These are phyloP conservation scores for Trichoderma sp. DNA, from an alignment of 2,329 filamentous ascomycete species.

Conservation along the genomic window DNA sequence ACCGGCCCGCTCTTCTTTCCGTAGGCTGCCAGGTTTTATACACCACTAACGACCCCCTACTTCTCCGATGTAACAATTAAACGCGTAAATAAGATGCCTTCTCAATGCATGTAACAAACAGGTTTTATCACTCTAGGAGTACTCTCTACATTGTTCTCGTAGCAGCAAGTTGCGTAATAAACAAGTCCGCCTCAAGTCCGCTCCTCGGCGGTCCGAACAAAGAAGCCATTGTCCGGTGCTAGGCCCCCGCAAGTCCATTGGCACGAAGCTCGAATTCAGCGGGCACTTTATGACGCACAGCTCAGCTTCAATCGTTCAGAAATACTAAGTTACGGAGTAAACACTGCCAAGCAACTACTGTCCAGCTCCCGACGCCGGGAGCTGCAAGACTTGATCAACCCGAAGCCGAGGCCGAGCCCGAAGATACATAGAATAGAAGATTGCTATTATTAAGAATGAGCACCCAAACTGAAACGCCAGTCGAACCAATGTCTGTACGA, in stretches of 20 bases:
- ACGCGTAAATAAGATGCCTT: not conserved
- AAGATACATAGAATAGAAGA: not conserved
- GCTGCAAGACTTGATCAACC: not conserved
- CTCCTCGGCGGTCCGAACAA: not conserved
- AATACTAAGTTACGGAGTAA: too few relatives aligned
- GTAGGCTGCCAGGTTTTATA: not conserved
- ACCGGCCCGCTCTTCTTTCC: not conserved
- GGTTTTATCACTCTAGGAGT: not conserved
- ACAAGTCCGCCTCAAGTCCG: not conserved
- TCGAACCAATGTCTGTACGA: not conserved
- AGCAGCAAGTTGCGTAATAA: not conserved
- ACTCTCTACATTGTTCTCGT: not conserved
- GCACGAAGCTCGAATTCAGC: not conserved
- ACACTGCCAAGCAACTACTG: not conserved
- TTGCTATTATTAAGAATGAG: not conserved
- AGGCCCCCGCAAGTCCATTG: not conserved
- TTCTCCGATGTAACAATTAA: not conserved
- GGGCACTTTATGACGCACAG: not conserved
- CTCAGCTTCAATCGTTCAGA: not conserved
- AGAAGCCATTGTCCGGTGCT: not conserved
- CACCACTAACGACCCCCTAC: not conserved
- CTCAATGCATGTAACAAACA: not conserved
- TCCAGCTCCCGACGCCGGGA: not conserved
- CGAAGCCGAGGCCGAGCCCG: not conserved
- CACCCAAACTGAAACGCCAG: not conserved